Conservation (phyloP, 169 alveolate genomes). For the Toxoplasma gondii region DNA sequence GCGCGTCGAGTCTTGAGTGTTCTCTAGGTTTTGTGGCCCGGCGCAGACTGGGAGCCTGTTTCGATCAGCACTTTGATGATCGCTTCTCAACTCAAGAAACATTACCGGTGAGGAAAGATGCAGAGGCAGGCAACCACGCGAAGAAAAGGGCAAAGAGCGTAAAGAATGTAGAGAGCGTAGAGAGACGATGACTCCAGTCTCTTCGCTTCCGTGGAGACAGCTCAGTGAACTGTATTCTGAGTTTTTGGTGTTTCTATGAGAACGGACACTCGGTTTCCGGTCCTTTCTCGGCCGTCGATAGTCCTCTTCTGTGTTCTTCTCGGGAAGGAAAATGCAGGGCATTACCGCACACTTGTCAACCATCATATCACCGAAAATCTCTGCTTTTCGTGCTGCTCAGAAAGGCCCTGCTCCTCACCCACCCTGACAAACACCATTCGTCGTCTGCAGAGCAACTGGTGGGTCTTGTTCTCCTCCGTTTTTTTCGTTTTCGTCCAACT, state of each 20-base stretch:
- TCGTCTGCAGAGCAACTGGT: slow-evolving; percentile 30
- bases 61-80: slow-evolving; percentile 51
- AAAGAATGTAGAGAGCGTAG: not conserved
- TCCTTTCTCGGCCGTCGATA: no score
- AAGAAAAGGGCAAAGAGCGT: not conserved
- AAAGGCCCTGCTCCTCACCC: slow-evolving; percentile 43
- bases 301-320: no score
- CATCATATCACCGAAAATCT: not conserved
- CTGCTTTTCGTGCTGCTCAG: slow-evolving; percentile 7
- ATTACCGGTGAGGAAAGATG: slow-evolving; percentile 27
- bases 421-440: slow-evolving; percentile 48
- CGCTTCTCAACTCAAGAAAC: slow-evolving; percentile 18
- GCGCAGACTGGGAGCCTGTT: slow-evolving; percentile 53
- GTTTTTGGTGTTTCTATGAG: no score
- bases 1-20: no score
- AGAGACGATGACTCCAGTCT: not conserved
- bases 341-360: not conserved
- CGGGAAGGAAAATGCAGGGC: no score
- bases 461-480: not conserved
- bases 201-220: not conserved
- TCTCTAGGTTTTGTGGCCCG: slow-evolving; percentile 57
- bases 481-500: not conserved
- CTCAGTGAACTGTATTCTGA: no score
- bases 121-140: not conserved
- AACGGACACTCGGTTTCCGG: no score